Evolutionary conservation across 768 basidiomycete genomes (phyloP).

Genomic region (Calocybe gangraenosa): DNA sequence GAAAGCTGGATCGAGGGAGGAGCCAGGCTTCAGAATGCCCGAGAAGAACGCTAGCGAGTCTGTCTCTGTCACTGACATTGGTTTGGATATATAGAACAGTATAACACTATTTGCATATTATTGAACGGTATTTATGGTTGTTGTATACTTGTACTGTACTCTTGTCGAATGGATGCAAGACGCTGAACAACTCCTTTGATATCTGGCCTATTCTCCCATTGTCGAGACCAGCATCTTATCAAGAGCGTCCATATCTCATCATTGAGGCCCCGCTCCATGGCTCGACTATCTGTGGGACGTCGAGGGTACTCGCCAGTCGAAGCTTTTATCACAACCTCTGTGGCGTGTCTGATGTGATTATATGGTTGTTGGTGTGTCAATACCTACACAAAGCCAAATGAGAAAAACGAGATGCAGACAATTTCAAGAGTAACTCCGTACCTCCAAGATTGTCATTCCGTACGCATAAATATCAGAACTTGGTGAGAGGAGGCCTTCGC

Average conservation of each 20-base stretch:
- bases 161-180: neutral
- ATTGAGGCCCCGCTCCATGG: conserved; percentile 37
- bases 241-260: conserved; percentile 44
- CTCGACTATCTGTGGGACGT: conserved; percentile 31
- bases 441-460: conserved; percentile 58
- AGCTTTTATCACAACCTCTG: conserved; percentile 45
- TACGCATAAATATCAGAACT: conserved; percentile 52
- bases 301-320: conserved; percentile 38
- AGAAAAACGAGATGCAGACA: neutral
- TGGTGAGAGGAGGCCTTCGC: conserved; percentile 42
- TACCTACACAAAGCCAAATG: conserved; percentile 27
- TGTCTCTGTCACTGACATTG: conserved; percentile 5
- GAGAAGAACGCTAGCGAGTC: conserved; percentile 38
- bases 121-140: too few species aligned
- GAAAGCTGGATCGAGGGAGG: conserved; percentile 69
- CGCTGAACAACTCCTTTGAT: conserved; percentile 30
- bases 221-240: conserved; percentile 37
- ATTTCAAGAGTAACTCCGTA: conserved; percentile 15
- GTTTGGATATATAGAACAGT: too few species aligned
- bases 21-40: conserved; percentile 67
- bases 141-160: neutral
- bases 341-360: conserved; percentile 43
- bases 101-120: too few species aligned
- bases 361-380: conserved; percentile 53
- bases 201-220: conserved; percentile 32